These are phyloP conservation scores for Drosera spatulata DNA, from an alignment of 179 eudicot genomes.

Conservation along the genomic window DNA sequence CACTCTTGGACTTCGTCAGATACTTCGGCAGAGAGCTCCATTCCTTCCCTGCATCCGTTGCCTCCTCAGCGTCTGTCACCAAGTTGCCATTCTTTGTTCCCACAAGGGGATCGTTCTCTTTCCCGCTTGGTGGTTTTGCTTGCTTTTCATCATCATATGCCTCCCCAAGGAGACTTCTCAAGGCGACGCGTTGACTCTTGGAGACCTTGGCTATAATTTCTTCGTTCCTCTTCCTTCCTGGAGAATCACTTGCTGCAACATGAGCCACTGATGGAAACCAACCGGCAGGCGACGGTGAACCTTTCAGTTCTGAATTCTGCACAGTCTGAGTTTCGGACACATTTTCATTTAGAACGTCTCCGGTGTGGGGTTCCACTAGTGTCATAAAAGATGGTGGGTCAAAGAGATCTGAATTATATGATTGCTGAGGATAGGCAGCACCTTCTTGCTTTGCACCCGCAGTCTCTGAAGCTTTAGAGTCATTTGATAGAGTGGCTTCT, in stretches of 20 bases:
- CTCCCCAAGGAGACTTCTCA: slow-evolving; percentile 48
- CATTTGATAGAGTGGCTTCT: too few species aligned
- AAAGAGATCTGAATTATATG: slow-evolving; percentile 18
- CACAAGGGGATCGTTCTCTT: slow-evolving; percentile 14
- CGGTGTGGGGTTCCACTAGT: slow-evolving; percentile 19
- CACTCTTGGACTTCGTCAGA: slow-evolving; percentile 47
- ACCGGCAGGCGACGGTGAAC: slow-evolving; percentile 23
- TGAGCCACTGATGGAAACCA: slow-evolving; percentile 32
- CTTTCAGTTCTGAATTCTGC: slow-evolving; percentile 16
- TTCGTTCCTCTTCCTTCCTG: slow-evolving; percentile 43
- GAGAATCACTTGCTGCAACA: slow-evolving; percentile 30
- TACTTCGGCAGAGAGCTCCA: slow-evolving; percentile 68
- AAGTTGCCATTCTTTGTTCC: slow-evolving; percentile 14
- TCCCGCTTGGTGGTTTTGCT: slow-evolving; percentile 30
- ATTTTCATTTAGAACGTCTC: slow-evolving; percentile 8
- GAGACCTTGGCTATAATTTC: slow-evolving; percentile 52
- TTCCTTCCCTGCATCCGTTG: slow-evolving; percentile 23
- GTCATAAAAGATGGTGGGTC: slow-evolving; percentile 34
- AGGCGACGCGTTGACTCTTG: background rate
- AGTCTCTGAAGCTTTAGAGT: slow-evolving; percentile 14
- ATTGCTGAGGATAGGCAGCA: slow-evolving; percentile 13
- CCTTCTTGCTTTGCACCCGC: slow-evolving; percentile 15
- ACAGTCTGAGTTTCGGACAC: slow-evolving; percentile 23
- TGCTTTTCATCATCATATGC: slow-evolving; percentile 25
- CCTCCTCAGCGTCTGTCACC: slow-evolving; percentile 1